Conservation (phyloP, 352 stramenopile species). For the Globisporangium okanoganense region DNA sequence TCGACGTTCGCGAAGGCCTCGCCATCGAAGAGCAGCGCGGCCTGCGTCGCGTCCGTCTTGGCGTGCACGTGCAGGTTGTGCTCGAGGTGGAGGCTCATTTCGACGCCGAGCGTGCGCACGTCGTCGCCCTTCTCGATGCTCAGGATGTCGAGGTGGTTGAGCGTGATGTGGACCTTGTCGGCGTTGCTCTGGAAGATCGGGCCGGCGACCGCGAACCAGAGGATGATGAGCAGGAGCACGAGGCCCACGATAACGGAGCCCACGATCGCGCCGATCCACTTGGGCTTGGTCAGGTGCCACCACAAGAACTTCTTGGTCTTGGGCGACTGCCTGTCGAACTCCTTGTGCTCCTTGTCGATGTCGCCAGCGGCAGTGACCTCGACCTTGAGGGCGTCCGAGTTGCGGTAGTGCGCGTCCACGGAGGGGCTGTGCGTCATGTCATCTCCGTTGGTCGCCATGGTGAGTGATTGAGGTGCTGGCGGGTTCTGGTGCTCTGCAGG, state of each 20-base stretch:
- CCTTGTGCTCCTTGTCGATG: constrained; percentile 34
- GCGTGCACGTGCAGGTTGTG: constrained; percentile 40
- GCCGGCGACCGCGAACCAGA: constrained; percentile 58
- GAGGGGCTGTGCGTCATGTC: background rate
- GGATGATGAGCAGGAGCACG: constrained; percentile 47
- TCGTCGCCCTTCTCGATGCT: constrained; percentile 26
- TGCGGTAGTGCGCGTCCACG: constrained; percentile 9
- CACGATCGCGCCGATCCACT: constrained; percentile 42
- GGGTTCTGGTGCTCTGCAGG: constrained; percentile 4
- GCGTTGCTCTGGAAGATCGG: constrained; percentile 60
- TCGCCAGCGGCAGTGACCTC: constrained; percentile 23
- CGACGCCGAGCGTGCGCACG: constrained; percentile 30
- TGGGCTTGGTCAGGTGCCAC: constrained; percentile 50
- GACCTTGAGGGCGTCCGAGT: constrained; percentile 20
- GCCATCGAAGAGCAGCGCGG: constrained; percentile 37
- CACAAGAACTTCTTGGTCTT: constrained; percentile 34
- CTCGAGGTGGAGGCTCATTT: constrained; percentile 51
- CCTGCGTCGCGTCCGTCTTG: constrained; percentile 48
- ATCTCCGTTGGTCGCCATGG: background rate
- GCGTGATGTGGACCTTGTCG: constrained; percentile 44
- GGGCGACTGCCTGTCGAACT: constrained; percentile 9
- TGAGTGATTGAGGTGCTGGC: background rate
- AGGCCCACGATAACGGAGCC: constrained; percentile 34
- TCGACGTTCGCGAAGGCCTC: constrained; percentile 40
- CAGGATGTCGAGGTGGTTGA: constrained; percentile 72